Conservation (phyloP, 2,329 filamentous ascomycete species). For the Nigrospora oryzae region DNA sequence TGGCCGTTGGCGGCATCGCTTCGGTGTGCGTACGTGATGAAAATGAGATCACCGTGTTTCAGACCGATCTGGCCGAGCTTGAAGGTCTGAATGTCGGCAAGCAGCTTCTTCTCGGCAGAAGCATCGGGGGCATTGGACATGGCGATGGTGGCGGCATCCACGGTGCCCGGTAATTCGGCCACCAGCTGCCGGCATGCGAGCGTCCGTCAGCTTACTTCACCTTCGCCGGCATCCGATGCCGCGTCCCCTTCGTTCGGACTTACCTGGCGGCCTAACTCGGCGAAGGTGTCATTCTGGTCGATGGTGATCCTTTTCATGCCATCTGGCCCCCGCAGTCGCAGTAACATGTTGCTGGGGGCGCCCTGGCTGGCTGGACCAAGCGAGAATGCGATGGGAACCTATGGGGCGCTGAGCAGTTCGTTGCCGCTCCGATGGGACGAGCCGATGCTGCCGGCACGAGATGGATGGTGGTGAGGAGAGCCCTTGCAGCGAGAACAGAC, state of each 20-base stretch:
- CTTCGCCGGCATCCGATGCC: too few relatives aligned
- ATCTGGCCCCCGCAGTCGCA: constrained; percentile 84
- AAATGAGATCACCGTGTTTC: constrained; percentile 82
- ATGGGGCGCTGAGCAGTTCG: too few relatives aligned
- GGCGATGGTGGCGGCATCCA: constrained; percentile 50
- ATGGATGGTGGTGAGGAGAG: too few relatives aligned
- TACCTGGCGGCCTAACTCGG: constrained; percentile 47
- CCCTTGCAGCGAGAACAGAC: too few relatives aligned
- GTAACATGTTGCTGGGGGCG: constrained; percentile 52
- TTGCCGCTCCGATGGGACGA: too few relatives aligned
- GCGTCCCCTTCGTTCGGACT: not conserved
- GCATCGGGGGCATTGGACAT: constrained; percentile 54
- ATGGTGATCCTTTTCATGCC: constrained; percentile 84
- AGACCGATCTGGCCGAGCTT: constrained; percentile 52
- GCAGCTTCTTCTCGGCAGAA: constrained; percentile 43
- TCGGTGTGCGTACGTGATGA: constrained; percentile 67
- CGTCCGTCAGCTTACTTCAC: constrained; percentile 7
- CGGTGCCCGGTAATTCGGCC: constrained; percentile 49
- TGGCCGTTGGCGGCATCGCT: constrained; percentile 32
- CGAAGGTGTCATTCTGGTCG: constrained; percentile 66
- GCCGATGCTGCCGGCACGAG: too few relatives aligned
- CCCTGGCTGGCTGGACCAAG: too few relatives aligned
- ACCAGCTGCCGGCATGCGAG: constrained; percentile 35
- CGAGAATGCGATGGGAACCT: too few relatives aligned
- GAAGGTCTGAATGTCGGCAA: constrained; percentile 49